Evolutionary conservation across 1,284 basidiomycete genomes (phyloP).

Genomic region (Tilletia caries): DNA sequence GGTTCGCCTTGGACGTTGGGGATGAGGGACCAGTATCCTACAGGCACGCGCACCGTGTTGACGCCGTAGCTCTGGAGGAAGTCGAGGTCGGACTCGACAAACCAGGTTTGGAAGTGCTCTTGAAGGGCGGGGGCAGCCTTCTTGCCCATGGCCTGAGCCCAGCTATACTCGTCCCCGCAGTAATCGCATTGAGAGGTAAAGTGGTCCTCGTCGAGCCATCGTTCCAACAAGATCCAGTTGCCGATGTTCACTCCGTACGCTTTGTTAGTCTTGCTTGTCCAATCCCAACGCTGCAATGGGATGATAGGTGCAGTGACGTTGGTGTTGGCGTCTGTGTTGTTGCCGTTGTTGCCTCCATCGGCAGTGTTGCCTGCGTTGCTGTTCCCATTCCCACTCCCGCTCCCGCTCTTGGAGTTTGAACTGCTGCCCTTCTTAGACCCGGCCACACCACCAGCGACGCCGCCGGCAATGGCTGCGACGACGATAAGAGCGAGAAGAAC

Average conservation of each 20-base stretch:
- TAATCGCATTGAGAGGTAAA: conserved; percentile 36
- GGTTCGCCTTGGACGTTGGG: conserved; percentile 32
- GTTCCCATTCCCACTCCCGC: neutral
- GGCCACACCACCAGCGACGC: neutral
- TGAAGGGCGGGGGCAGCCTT: conserved; percentile 29
- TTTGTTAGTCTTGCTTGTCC: conserved; percentile 46
- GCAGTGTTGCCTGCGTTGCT: neutral
- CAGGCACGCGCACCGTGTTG: conserved; percentile 54
- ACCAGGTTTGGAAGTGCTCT: conserved; percentile 54
- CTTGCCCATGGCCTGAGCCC: conserved; percentile 39
- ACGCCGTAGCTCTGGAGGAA: conserved; percentile 46
- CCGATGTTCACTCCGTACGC: conserved; percentile 49
- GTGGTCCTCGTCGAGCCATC: conserved; percentile 56
- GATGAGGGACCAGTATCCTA: conserved; percentile 53
- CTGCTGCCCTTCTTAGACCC: neutral
- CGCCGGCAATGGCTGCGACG: neutral
- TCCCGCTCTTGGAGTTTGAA: neutral
- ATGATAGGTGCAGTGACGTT: conserved; percentile 25
- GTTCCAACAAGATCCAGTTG: conserved; percentile 50
- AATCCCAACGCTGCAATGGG: conserved; percentile 44
- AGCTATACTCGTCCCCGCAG: conserved; percentile 54
- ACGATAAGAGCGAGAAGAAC: conserved; percentile 1
- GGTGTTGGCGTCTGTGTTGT: neutral
- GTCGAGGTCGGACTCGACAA: conserved; percentile 55
- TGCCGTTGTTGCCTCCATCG: neutral